Percentiles rank a stretch among this genome's conserved stretches.
phyloP scores from a whole-genome alignment of 441 rosid species.

The Dalechampia spathulata region DNA sequence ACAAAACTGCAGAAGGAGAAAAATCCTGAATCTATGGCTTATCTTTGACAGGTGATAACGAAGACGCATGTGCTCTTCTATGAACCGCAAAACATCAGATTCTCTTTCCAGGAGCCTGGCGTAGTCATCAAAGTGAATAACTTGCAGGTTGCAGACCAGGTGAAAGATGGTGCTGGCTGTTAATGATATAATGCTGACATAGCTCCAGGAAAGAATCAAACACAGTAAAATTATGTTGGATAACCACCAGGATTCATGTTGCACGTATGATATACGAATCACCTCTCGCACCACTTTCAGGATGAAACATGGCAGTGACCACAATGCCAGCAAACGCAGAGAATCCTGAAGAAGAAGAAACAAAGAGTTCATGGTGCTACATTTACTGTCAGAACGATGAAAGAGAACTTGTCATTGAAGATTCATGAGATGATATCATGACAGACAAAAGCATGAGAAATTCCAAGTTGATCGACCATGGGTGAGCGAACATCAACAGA shows the following conservation, averaged over 20 bases:
- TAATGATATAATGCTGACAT: slow-evolving; percentile 52
- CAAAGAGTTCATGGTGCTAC: no score
- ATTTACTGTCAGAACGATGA: neutral
- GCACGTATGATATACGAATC: slow-evolving; percentile 38
- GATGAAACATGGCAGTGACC: slow-evolving; percentile 72
- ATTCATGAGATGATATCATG: no score
- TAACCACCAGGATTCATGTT: slow-evolving; percentile 64
- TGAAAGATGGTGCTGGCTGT: slow-evolving; percentile 82
- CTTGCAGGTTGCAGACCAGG: slow-evolving; percentile 85
- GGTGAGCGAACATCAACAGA: no score
- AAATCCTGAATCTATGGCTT: slow-evolving; percentile 92
- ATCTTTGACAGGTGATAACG: slow-evolving; percentile 78
- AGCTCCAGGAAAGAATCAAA: slow-evolving; percentile 71
- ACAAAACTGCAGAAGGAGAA: slow-evolving; percentile 68
- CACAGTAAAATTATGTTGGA: slow-evolving; percentile 45
- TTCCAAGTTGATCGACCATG: no score
- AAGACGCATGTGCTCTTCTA: slow-evolving; percentile 69
- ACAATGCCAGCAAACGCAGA: slow-evolving; percentile 46
- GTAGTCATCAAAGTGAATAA: slow-evolving; percentile 80
- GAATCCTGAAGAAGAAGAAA: slow-evolving; percentile 43
- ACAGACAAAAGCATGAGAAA: no score
- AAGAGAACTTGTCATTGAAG: no score
- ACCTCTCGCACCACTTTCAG: slow-evolving; percentile 65
- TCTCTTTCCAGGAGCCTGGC: slow-evolving; percentile 66
- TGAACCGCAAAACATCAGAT: slow-evolving; percentile 51